phyloP scores from a whole-genome alignment of 2,329 filamentous ascomycete species.

The Tolypocladium nubicola region DNA sequence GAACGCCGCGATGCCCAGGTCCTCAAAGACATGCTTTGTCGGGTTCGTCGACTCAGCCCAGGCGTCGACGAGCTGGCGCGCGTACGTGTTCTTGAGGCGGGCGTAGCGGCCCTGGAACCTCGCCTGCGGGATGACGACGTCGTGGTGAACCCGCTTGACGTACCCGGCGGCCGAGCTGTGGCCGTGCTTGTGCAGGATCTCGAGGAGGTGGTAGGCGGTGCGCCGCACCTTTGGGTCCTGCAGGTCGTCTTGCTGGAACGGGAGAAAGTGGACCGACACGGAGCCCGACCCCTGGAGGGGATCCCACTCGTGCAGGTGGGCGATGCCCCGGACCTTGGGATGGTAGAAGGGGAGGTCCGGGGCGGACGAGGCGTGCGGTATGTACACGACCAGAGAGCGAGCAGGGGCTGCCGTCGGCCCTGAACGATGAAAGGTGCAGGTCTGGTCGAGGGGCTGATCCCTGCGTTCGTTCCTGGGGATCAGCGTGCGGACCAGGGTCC shows the following conservation, averaged over 20 bases:
- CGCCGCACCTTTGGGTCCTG: conserved; percentile 43
- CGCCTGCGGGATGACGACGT: conserved; percentile 67
- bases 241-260: conserved; percentile 27
- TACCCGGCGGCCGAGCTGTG: conserved; percentile 56
- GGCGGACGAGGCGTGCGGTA: conserved; percentile 56
- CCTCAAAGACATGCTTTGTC: conserved; percentile 89
- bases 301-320: conserved; percentile 62
- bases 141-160: conserved; percentile 74
- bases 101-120: conserved; percentile 75
- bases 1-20: conserved; percentile 83
- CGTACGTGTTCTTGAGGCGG: conserved; percentile 69
- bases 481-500: conserved; percentile 63
- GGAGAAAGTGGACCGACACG: conserved; percentile 51
- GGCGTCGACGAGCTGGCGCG: conserved; percentile 52
- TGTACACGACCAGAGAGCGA: conserved; percentile 52
- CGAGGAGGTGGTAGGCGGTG: conserved; percentile 58
- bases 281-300: conserved; percentile 28
- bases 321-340: conserved; percentile 62
- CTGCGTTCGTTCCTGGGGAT: conserved; percentile 73
- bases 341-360: conserved; percentile 79
- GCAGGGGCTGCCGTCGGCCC: conserved; percentile 10
- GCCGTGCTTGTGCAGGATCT: conserved; percentile 63
- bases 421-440: conserved; percentile 58
- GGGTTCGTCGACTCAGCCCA: conserved; percentile 89
- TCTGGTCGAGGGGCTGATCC: conserved; percentile 70